A percentile compares a stretch with the other conserved stretches of the same genome.
Evolutionary conservation across 2,329 filamentous ascomycete genomes (phyloP).

Genomic region (Fusarium guadeloupense): DNA sequence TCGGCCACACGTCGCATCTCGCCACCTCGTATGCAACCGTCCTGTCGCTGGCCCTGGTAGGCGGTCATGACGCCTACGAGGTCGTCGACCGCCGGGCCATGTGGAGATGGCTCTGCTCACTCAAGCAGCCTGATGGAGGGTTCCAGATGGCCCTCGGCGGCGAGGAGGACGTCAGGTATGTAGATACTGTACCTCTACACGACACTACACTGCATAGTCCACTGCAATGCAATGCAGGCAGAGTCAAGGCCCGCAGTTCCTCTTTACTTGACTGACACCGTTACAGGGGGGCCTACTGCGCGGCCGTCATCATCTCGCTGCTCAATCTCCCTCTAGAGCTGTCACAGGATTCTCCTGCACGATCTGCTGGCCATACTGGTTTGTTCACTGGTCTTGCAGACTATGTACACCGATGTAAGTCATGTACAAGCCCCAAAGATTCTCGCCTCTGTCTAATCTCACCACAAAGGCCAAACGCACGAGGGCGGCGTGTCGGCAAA

Average conservation of each 20-base stretch:
- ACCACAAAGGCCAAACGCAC: constrained; percentile 79
- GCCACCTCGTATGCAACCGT: constrained; percentile 89
- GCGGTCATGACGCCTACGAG: constrained; percentile 76
- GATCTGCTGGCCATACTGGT: constrained; percentile 66
- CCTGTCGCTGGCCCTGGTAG: constrained; percentile 80
- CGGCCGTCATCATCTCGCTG: constrained; percentile 82
- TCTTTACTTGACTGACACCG: constrained; percentile 22
- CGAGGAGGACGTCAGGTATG: constrained; percentile 89
- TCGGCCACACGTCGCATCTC: constrained; percentile 87
- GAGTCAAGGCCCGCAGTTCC: constrained; percentile 26
- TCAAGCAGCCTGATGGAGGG: constrained; percentile 90
- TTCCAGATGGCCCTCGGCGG: constrained; percentile 87
- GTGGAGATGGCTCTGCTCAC: constrained; percentile 88
- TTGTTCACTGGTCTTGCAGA: constrained; percentile 79
- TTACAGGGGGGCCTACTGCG: constrained; percentile 87
- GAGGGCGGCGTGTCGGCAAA: constrained; percentile 92
- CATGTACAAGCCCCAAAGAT: constrained; percentile 29
- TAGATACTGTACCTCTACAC: constrained; percentile 27
- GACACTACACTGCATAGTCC: neutral
- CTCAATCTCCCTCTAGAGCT: constrained; percentile 85
- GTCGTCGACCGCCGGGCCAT: constrained; percentile 83
- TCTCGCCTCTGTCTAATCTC: constrained; percentile 29
- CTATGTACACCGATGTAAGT: constrained; percentile 83
- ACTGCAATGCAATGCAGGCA: no score
- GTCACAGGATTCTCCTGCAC: constrained; percentile 74